These are phyloP conservation scores for Hammondia hammondi DNA, from an alignment of 169 alveolate genomes.

Conservation along the genomic window DNA sequence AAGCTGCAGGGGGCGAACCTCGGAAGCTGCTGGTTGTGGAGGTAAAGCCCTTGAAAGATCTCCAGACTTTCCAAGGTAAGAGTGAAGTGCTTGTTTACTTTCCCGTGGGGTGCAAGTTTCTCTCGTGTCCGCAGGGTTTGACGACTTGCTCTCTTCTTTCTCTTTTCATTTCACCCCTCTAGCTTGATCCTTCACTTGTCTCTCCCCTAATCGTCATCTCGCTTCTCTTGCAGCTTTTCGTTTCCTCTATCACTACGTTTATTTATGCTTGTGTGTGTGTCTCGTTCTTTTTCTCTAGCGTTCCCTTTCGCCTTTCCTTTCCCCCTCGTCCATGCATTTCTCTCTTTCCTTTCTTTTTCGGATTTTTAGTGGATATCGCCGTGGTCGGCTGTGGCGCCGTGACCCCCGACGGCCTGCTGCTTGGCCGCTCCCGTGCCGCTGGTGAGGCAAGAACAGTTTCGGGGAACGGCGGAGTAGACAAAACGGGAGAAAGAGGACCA, in stretches of 20 bases:
- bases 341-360: too few species aligned
- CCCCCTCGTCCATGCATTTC: background rate
- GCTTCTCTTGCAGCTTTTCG: too few species aligned
- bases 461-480: background rate
- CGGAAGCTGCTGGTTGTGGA: background rate
- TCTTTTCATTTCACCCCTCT: too few species aligned
- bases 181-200: too few species aligned
- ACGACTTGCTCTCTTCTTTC: too few species aligned
- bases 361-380: background rate
- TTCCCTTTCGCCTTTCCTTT: background rate
- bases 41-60: background rate
- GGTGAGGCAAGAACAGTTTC: background rate
- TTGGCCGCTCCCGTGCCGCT: background rate
- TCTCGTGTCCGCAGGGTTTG: too few species aligned
- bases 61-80: background rate
- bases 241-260: too few species aligned
- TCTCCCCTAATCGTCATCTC: too few species aligned
- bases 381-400: conserved; percentile 14
- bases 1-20: background rate
- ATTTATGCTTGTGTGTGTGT: too few species aligned
- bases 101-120: too few species aligned
- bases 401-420: conserved; percentile 19
- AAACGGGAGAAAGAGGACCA: background rate
- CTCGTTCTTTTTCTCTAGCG: too few species aligned
- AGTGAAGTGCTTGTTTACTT: too few species aligned